Conservation (phyloP, 2,329 filamentous ascomycete species). For the Pestalotiopsis sp. region DNA sequence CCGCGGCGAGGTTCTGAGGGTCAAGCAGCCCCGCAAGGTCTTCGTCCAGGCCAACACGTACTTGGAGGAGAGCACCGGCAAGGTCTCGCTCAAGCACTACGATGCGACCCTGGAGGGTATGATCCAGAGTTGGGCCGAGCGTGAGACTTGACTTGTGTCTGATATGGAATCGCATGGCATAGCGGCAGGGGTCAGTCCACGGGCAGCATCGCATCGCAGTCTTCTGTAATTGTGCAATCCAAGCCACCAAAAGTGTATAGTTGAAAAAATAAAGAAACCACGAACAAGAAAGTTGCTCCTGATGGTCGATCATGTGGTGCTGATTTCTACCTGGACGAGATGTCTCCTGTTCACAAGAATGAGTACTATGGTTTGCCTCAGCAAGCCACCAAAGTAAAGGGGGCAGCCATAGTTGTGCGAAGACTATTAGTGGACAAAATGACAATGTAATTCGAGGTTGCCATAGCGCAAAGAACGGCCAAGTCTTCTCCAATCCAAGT, state of each 20-base stretch:
- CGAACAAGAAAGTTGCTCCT: background rate
- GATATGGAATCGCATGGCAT: background rate
- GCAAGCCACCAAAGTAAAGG: too few species aligned
- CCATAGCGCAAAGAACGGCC: background rate
- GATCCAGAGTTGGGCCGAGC: slow-evolving; percentile 79
- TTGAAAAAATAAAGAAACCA: background rate
- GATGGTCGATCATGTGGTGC: background rate
- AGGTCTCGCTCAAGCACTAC: slow-evolving; percentile 82
- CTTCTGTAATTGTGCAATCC: background rate
- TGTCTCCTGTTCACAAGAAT: too few species aligned
- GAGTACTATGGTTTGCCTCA: too few species aligned
- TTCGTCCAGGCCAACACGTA: slow-evolving; percentile 94
- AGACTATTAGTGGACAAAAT: too few species aligned
- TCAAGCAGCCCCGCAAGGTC: slow-evolving; percentile 84
- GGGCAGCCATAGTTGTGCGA: too few species aligned
- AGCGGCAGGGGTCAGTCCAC: background rate
- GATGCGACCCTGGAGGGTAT: slow-evolving; percentile 79
- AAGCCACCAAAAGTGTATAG: background rate
- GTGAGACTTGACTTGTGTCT: slow-evolving; percentile 39
- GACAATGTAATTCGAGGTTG: too few species aligned
- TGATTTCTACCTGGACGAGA: too few species aligned
- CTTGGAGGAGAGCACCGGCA: slow-evolving; percentile 66
- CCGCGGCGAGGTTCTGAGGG: slow-evolving; percentile 72
- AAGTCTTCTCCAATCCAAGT: background rate
- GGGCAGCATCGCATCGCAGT: background rate